These are phyloP conservation scores for Trametes gibbosa DNA, from an alignment of 768 basidiomycete species.

Conservation along the genomic window DNA sequence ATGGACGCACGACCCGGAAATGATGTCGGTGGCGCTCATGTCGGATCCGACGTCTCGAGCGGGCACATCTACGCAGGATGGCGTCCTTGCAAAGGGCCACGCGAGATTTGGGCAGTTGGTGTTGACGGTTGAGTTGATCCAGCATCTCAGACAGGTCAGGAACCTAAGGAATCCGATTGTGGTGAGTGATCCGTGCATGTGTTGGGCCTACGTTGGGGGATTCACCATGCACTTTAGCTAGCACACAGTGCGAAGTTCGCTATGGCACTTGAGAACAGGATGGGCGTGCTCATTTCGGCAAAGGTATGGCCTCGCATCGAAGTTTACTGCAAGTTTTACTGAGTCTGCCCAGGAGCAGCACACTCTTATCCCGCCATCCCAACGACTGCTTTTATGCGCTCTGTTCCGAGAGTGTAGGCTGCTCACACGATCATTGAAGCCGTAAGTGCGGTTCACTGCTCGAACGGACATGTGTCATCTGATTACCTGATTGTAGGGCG, in stretches of 20 bases:
- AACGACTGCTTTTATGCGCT: slow-evolving; percentile 56
- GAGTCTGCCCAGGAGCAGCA: slow-evolving; percentile 48
- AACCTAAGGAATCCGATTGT: slow-evolving; percentile 40
- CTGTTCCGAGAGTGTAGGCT: slow-evolving; percentile 66
- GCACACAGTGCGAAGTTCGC: slow-evolving; percentile 37
- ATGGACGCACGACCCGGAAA: slow-evolving; percentile 70
- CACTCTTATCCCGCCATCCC: slow-evolving; percentile 48
- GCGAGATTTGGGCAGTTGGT: slow-evolving; percentile 62
- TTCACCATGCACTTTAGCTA: neutral
- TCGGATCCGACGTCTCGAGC: slow-evolving; percentile 36
- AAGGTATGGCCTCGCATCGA: slow-evolving; percentile 48
- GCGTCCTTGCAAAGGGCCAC: slow-evolving; percentile 38
- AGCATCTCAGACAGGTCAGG: slow-evolving; percentile 44
- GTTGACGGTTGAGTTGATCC: slow-evolving; percentile 60
- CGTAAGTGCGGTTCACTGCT: slow-evolving; percentile 37
- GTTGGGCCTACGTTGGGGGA: neutral
- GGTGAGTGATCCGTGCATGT: slow-evolving; percentile 28
- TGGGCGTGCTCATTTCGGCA: slow-evolving; percentile 54
- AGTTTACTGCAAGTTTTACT: neutral
- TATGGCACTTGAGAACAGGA: slow-evolving; percentile 51
- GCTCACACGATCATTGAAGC: slow-evolving; percentile 59
- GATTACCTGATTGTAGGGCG: slow-evolving; percentile 1
- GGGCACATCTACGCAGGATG: slow-evolving; percentile 20
- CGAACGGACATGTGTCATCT: neutral
- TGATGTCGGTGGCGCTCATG: slow-evolving; percentile 70